Conservation (phyloP, 148 eudicot species). For the Simmondsia chinensis region DNA sequence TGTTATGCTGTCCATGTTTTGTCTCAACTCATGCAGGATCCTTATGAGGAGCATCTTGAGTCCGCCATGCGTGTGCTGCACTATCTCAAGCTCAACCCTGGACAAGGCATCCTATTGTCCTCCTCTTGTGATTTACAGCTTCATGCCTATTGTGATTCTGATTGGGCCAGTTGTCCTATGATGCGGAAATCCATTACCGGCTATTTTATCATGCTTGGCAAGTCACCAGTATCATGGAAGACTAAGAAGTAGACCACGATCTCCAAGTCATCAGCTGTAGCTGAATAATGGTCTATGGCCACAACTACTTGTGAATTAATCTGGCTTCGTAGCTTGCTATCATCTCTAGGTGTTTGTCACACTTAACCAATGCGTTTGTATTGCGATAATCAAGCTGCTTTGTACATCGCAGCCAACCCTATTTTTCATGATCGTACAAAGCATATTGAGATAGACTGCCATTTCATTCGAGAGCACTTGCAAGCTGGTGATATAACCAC, state of each 20-base stretch:
- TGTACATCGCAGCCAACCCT: neutral
- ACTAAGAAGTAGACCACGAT: neutral
- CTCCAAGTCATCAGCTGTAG: neutral
- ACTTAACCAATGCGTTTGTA: neutral
- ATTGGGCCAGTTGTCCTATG: constrained; percentile 1
- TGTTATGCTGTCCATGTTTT: neutral
- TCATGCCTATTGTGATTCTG: neutral
- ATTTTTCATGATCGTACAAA: neutral
- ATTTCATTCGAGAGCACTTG: neutral
- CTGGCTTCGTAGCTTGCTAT: neutral
- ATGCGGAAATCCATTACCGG: neutral
- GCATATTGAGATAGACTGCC: neutral
- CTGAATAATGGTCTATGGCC: neutral
- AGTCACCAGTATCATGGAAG: neutral
- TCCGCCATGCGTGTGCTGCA: neutral
- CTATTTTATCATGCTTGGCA: neutral
- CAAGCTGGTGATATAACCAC: neutral
- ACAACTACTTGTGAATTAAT: neutral
- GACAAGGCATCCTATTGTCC: neutral
- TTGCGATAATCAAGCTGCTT: constrained; percentile 1
- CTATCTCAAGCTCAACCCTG: neutral
- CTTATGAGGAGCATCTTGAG: neutral
- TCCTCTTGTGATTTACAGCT: neutral
- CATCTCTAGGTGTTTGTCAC: neutral
- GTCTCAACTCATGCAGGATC: neutral